Conservation (phyloP, 2,329 filamentous ascomycete species). For the Phaeomoniella chlamydospora region DNA sequence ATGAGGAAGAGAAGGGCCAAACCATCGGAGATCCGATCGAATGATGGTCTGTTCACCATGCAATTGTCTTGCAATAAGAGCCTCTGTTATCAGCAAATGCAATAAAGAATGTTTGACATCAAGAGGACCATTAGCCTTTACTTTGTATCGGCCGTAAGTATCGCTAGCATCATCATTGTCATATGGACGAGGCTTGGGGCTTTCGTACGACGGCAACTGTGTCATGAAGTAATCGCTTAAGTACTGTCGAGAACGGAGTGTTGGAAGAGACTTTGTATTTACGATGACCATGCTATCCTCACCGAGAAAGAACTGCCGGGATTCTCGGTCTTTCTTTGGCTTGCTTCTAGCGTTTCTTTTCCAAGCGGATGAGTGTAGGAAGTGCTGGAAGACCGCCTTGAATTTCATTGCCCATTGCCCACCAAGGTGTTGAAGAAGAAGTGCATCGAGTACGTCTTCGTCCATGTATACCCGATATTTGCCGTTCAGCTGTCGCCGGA, state of each 20-base stretch:
- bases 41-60: slow-evolving; percentile 37
- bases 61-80: slow-evolving; percentile 33
- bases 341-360: slow-evolving; percentile 16
- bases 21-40: slow-evolving; percentile 44
- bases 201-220: slow-evolving; percentile 32
- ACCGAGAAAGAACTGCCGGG: slow-evolving; percentile 30
- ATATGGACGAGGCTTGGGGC: slow-evolving; percentile 24
- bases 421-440: slow-evolving; percentile 41
- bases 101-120: slow-evolving; percentile 42
- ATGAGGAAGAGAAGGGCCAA: slow-evolving; percentile 45
- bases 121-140: slow-evolving; percentile 25
- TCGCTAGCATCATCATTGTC: slow-evolving; percentile 8
- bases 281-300: slow-evolving; percentile 10
- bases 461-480: slow-evolving; percentile 47
- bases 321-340: slow-evolving; percentile 22
- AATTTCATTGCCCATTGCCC: slow-evolving; percentile 35
- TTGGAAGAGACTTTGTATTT: slow-evolving; percentile 18
- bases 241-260: slow-evolving; percentile 24
- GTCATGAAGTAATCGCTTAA: slow-evolving; percentile 37
- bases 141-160: slow-evolving; percentile 8
- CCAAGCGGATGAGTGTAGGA: slow-evolving; percentile 27
- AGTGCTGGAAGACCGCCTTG: slow-evolving; percentile 22
- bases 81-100: slow-evolving; percentile 41
- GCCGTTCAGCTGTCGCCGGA: slow-evolving; percentile 39
- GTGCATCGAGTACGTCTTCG: slow-evolving; percentile 40